Evolutionary conservation across 495 filamentous ascomycete genomes (phyloP).

Genomic region (Neurospora pannonica): DNA sequence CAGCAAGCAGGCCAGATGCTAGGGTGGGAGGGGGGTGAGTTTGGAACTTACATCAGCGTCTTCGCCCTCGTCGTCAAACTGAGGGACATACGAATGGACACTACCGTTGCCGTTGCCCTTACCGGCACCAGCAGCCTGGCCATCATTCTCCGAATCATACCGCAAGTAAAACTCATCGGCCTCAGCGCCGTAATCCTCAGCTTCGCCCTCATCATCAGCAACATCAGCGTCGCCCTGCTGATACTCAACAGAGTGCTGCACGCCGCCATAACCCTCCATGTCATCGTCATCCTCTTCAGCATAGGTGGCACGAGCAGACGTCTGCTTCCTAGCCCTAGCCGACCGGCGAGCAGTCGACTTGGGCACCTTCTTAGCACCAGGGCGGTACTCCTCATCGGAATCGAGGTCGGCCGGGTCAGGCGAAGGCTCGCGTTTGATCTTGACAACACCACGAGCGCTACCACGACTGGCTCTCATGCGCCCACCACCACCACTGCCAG

Average conservation of each 20-base stretch:
- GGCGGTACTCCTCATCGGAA: constrained; percentile 5
- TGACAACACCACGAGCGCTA: background rate
- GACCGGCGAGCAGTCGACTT: background rate
- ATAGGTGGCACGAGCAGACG: background rate
- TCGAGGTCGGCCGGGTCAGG: constrained; percentile 3
- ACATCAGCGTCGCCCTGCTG: background rate
- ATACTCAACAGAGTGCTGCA: background rate
- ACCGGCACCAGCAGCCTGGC: background rate
- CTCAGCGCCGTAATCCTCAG: background rate
- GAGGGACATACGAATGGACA: background rate
- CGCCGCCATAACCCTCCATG: background rate
- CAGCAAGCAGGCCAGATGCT: background rate
- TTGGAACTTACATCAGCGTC: background rate
- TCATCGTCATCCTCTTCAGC: constrained; percentile 1
- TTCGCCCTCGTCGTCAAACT: background rate
- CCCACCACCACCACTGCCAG: background rate
- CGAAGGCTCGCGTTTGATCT: background rate
- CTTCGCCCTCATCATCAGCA: constrained; percentile 2
- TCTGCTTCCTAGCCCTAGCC: background rate
- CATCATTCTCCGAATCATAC: background rate
- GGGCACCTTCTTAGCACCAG: background rate
- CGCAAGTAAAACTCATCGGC: background rate
- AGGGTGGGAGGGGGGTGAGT: background rate
- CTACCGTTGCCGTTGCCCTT: background rate
- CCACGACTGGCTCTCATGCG: background rate